Percentiles rank a stretch among this genome's conserved stretches.
Evolutionary conservation across 306 rosid species (phyloP).

Genomic region (Prunus salicina): DNA sequence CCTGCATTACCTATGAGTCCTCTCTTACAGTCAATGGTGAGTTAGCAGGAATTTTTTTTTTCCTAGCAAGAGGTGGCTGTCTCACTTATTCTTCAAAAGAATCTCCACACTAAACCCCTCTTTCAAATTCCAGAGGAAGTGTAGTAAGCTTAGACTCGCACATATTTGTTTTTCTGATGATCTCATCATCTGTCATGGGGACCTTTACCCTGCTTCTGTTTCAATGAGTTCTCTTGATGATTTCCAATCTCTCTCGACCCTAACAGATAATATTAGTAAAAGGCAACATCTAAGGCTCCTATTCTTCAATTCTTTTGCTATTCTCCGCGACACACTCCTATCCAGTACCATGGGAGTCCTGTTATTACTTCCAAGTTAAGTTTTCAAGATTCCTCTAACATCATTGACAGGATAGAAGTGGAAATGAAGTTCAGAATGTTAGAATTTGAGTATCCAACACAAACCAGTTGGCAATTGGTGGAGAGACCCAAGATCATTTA

Average conservation of each 20-base stretch:
- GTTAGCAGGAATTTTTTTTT: not conserved
- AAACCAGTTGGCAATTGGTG: too few relatives aligned
- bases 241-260: not conserved
- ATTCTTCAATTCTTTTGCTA: too few relatives aligned
- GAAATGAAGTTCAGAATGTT: too few relatives aligned
- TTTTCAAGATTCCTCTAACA: too few relatives aligned
- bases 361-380: too few relatives aligned
- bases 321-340: not conserved
- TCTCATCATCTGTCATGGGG: not conserved
- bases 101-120: not conserved
- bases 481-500: too few relatives aligned
- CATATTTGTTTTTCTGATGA: not conserved
- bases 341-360: not conserved
- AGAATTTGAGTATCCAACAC: too few relatives aligned
- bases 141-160: not conserved
- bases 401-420: too few relatives aligned
- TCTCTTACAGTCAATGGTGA: not conserved
- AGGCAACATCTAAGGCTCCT: not conserved
- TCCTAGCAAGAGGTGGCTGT: not conserved
- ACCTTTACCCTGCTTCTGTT: not conserved
- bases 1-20: not conserved
- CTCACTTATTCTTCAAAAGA: not conserved
- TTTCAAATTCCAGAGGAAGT: not conserved
- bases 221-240: not conserved
- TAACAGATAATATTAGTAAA: not conserved